Conservation (phyloP, 768 basidiomycete genomes). For the Hirschioporus abietinus region DNA sequence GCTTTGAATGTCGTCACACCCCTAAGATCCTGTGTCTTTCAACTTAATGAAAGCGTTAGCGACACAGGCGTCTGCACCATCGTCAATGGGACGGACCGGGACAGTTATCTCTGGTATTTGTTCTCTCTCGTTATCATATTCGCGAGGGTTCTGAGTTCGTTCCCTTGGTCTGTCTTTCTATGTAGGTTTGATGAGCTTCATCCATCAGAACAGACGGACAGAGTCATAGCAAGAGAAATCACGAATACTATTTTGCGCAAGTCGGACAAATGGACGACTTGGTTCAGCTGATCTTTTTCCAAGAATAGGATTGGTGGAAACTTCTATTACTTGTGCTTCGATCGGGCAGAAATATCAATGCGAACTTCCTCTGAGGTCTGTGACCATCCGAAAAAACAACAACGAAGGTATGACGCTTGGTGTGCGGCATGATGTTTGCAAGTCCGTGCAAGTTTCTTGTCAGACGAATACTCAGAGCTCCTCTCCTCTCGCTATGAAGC, state of each 20-base stretch:
- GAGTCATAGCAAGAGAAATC: slow-evolving; percentile 49
- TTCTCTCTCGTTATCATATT: neutral
- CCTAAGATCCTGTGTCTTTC: slow-evolving; percentile 42
- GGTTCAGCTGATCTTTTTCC: slow-evolving; percentile 34
- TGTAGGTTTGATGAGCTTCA: slow-evolving; percentile 57
- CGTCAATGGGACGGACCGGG: slow-evolving; percentile 38
- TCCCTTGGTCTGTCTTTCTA: neutral
- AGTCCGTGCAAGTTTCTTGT: too few relatives aligned
- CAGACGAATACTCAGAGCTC: too few relatives aligned
- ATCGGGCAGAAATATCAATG: too few relatives aligned
- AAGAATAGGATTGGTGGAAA: neutral
- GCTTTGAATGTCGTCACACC: slow-evolving; percentile 54
- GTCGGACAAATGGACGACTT: slow-evolving; percentile 41
- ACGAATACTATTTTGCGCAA: slow-evolving; percentile 40
- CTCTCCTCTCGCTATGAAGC: too few relatives aligned
- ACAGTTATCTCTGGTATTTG: slow-evolving; percentile 58
- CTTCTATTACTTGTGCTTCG: too few relatives aligned
- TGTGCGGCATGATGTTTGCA: neutral
- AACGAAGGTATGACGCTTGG: neutral
- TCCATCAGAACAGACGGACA: slow-evolving; percentile 52
- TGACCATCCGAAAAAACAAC: neutral
- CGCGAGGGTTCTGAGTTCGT: neutral
- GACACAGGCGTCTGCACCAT: slow-evolving; percentile 28
- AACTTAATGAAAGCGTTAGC: slow-evolving; percentile 25
- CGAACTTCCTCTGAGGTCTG: too few relatives aligned